Conservation (phyloP, 768 basidiomycete species). For the Mrakia blollopis region DNA sequence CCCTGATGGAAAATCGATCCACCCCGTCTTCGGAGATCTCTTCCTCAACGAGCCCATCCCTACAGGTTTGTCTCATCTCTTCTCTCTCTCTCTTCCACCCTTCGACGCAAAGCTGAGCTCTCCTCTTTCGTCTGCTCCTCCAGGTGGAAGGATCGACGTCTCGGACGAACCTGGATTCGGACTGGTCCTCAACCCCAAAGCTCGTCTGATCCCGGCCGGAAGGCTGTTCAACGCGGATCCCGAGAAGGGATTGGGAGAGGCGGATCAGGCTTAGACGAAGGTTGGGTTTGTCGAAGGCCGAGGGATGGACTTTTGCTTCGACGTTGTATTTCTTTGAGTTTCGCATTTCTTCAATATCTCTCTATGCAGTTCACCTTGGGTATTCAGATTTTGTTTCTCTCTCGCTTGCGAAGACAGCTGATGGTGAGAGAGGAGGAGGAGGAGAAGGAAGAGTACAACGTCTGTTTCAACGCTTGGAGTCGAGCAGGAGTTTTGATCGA, state of each 20-base stretch:
- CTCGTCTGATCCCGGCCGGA: slow-evolving; percentile 40
- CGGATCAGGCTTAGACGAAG: slow-evolving; percentile 17
- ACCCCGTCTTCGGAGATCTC: slow-evolving; percentile 49
- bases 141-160: slow-evolving; percentile 44
- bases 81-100: not conserved
- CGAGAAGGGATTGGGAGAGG: slow-evolving; percentile 18
- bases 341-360: not conserved
- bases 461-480: too few relatives aligned
- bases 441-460: too few relatives aligned
- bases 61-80: slow-evolving; percentile 33
- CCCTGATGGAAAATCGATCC: slow-evolving; percentile 48
- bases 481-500: too few relatives aligned
- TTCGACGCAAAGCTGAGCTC: not conserved
- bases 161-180: slow-evolving; percentile 48
- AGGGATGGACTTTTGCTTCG: not conserved
- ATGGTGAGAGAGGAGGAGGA: too few relatives aligned
- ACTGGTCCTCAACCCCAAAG: slow-evolving; percentile 47
- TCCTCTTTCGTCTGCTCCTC: not conserved
- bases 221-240: slow-evolving; percentile 29
- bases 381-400: too few relatives aligned
- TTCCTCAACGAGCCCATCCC: slow-evolving; percentile 49
- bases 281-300: not conserved
- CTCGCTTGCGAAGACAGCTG: too few relatives aligned
- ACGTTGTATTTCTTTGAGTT: too few relatives aligned
- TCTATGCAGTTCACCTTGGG: not conserved